These are phyloP conservation scores for Perkinsus olseni DNA, from an alignment of 169 alveolate genomes.

Conservation along the genomic window DNA sequence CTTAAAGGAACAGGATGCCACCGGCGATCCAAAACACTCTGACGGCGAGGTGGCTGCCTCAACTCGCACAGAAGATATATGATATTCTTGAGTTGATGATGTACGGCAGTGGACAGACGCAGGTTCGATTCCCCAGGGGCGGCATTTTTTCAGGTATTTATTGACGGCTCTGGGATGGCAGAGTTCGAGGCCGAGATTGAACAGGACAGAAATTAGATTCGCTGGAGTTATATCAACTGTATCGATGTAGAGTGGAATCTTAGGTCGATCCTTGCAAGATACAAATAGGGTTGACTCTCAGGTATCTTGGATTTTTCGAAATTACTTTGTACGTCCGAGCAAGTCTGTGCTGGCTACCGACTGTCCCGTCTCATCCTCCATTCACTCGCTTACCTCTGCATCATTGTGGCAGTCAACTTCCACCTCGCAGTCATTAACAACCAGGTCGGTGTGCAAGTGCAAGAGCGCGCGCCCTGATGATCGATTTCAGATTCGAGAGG, in stretches of 20 bases:
- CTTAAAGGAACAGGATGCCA: background rate
- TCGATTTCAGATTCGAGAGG: background rate
- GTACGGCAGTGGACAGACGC: too few species aligned
- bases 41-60: background rate
- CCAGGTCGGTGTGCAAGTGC: background rate
- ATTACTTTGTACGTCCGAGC: background rate
- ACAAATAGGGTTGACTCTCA: background rate
- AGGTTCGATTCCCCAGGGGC: too few species aligned
- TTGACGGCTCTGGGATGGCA: background rate
- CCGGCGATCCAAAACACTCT: background rate
- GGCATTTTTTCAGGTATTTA: background rate
- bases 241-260: background rate
- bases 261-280: background rate
- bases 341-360: background rate
- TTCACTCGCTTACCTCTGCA: background rate
- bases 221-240: background rate
- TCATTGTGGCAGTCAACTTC: background rate
- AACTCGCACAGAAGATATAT: background rate
- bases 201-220: background rate
- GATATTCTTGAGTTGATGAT: background rate
- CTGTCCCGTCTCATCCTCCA: background rate
- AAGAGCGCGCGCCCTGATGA: background rate
- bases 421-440: background rate
- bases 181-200: background rate
- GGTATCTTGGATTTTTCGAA: background rate